These are phyloP conservation scores for Magnusiomyces paraingens DNA, from an alignment of 1,139 yeast genomes.

Conservation along the genomic window DNA sequence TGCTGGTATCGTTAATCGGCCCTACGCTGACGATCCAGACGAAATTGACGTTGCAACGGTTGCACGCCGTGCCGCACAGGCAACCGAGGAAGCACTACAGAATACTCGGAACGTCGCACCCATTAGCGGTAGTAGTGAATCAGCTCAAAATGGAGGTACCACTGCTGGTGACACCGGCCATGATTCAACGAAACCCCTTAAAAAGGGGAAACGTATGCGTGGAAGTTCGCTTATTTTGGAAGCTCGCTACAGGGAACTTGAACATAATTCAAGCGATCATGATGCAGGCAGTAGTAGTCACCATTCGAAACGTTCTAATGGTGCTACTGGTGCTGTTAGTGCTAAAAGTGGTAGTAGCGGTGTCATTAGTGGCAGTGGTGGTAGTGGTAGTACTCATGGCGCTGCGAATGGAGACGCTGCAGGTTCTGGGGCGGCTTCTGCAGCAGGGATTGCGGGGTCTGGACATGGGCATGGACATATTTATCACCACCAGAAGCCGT, in stretches of 20 bases:
- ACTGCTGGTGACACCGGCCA: neutral
- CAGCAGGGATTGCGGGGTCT: neutral
- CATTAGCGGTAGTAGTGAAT: neutral
- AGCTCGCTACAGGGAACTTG: slow-evolving; percentile 24
- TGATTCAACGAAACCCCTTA: neutral
- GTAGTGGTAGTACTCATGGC: neutral
- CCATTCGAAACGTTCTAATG: slow-evolving; percentile 4
- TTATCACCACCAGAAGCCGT: neutral
- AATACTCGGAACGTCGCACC: neutral
- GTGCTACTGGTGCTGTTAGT: neutral
- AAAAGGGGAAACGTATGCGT: slow-evolving; percentile 1
- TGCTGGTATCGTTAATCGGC: slow-evolving; percentile 5
- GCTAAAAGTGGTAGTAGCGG: neutral
- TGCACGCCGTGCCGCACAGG: neutral
- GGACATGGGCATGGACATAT: neutral
- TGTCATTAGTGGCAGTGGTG: neutral
- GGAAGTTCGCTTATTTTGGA: slow-evolving; percentile 19
- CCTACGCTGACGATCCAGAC: slow-evolving; percentile 2
- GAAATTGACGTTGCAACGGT: neutral
- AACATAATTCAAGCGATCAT: slow-evolving; percentile 10
- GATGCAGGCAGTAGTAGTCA: slow-evolving; percentile 5
- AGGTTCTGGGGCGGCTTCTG: neutral
- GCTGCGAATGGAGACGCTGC: neutral
- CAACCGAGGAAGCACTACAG: too few relatives aligned
- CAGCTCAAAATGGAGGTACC: neutral